Evolutionary conservation across 805 yeast genomes (phyloP), one percentile per base, ranked within the genome.

Genomic region (Zygoascus bituminiphila): DNA sequence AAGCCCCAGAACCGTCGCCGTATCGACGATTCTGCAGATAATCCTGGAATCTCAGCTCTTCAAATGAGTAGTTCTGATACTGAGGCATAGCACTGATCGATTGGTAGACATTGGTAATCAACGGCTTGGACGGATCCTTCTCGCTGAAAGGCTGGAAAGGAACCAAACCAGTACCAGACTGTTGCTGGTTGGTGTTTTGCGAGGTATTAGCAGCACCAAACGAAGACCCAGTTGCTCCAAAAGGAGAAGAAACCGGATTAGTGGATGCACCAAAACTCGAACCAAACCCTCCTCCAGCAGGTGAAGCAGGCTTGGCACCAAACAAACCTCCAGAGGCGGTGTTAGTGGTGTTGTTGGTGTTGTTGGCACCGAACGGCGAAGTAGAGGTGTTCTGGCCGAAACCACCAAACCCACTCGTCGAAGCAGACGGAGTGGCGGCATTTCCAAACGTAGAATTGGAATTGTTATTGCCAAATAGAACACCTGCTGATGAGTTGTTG

Each of bases 1-100:
- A 10, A 2, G 40, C 40, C 4, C 47, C 39, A 26, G 52, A 38
- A 23, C 71, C 66, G 52, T 70, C 78, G 14, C 86, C 89, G 53
- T 54, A 78, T 51, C 78, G 74, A 60, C 93, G 74, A 47, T 78
- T 78, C 54, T 80, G 84, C 57, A 79, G 78, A 63, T 93, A 93
- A 67, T 93, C 99, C 64, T 84, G 91, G 57, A 76, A 70, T 62
- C 99, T 77, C 65, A 93, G 76, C 63, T 93, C 98, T 29, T 88
- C 97, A 60, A 81, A 77, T 0, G 96, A 85, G 58, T 66, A 85
- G 57, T 81, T 80, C 57, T 75, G 76, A 62, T 91, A 93, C 64
- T 88, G 95, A 4, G 95, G 95, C 97, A 93, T 89, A 41, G 86
- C 77, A 9, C 85, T 71, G 52, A 93, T 83, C 57, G 79, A 79